Evolutionary conservation across 768 basidiomycete genomes (phyloP), one percentile per base, ranked within the genome.

Genomic region (Paxillus ammoniavirescens): DNA sequence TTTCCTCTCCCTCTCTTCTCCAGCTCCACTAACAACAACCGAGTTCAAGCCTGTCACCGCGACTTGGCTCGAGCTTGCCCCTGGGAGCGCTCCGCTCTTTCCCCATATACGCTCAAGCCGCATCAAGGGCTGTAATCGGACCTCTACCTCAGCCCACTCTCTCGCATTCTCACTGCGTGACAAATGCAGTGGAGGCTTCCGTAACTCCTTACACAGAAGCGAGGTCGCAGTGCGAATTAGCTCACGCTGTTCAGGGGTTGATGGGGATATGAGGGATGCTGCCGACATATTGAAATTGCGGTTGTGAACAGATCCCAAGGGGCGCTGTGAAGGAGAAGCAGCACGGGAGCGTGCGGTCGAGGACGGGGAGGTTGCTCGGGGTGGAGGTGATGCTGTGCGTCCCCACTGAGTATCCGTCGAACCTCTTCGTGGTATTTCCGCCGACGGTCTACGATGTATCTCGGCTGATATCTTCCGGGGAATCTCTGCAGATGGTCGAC

Each of bases 61-160:
- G 44, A 71, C 54, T 52, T 76, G 74, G 53, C 76, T 81, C 14
- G 73, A 73, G n/a, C 75, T 75, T 50, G 76, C 73, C 2, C 75
- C 72, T 4, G 69, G 66, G 0, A 65, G 51, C 8, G 65, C 71
- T 12, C 84, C 82, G 62, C 75, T 87, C 76, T 78, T 84, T 3
- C 82, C 82, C 91, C 91, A 93, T 17, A 87, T 79, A 42, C 86
- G 78, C 66, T 93, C 91, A 51, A 89, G 73, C 50, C 90, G 75
- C 18, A 75, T 77, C 49, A 94, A 69, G 2, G 77, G 72, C 12
- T 81, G 74, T 60, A 86, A 71, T 47, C 87, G 75, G 8, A 80
- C 71, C 69, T 93, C 89, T 7, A 92, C 87, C 64, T 88, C 88
- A 53, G 86, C 86, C 81, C 84, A 88, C 51, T 89, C 86, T 62